phyloP scores from a whole-genome alignment of 106 monocot species.

The Platanthera zijinensis region DNA sequence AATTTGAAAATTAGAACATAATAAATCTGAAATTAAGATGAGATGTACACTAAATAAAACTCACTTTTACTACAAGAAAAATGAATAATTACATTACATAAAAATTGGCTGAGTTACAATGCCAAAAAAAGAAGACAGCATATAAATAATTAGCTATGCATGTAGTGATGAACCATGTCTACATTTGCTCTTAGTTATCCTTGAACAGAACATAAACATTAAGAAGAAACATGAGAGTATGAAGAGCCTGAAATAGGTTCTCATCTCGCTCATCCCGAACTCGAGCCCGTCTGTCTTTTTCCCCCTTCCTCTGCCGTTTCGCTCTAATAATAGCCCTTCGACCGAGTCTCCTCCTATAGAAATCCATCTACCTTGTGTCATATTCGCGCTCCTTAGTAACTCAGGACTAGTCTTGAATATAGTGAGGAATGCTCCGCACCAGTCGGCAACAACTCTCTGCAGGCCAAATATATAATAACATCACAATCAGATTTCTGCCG shows the following conservation, averaged over 20 bases:
- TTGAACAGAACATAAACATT: slow-evolving; percentile 96
- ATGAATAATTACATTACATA: slow-evolving; percentile 4
- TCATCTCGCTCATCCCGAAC: slow-evolving; percentile 75
- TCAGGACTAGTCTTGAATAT: slow-evolving; percentile 46
- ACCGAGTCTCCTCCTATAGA: slow-evolving; percentile 21
- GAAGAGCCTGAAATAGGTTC: slow-evolving; percentile 83
- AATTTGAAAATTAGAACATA: too few relatives aligned
- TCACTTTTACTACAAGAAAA: neutral
- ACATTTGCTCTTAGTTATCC: slow-evolving; percentile 73
- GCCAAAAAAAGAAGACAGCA: neutral
- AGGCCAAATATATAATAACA: neutral
- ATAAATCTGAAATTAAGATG: too few relatives aligned
- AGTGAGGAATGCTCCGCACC: slow-evolving; percentile 60
- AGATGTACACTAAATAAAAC: too few relatives aligned
- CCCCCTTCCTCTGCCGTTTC: slow-evolving; percentile 13
- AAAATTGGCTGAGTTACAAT: neutral
- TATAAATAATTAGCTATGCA: slow-evolving; percentile 15
- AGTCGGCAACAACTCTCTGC: slow-evolving; percentile 65
- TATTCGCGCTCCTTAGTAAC: slow-evolving; percentile 17
- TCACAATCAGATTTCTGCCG: too few relatives aligned
- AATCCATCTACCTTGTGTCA: slow-evolving; percentile 11
- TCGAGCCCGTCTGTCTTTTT: slow-evolving; percentile 52
- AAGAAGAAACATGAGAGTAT: slow-evolving; percentile 70
- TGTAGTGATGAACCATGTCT: slow-evolving; percentile 15
- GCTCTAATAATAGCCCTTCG: slow-evolving; percentile 8